Evolutionary conservation across 805 yeast species (phyloP).

Genomic region (Metschnikowia sp.): DNA sequence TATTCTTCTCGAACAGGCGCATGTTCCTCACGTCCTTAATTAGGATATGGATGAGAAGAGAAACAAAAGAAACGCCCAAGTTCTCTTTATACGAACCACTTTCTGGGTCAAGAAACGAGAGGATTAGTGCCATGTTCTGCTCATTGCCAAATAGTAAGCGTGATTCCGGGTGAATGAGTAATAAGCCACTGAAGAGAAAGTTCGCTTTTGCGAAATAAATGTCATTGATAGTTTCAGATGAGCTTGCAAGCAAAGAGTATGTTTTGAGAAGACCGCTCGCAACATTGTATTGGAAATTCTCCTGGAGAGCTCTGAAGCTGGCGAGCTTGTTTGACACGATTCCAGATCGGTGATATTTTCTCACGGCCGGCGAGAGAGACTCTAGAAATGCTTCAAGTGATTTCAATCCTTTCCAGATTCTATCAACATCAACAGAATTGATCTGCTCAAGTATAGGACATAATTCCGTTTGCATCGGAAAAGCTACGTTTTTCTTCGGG

Average conservation of each 20-base stretch:
- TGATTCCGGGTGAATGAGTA: conserved; percentile 56
- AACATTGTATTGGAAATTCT: conserved; percentile 51
- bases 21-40: conserved; percentile 56
- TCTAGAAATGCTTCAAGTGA: conserved; percentile 10
- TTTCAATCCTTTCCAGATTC: conserved; percentile 1
- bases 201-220: conserved; percentile 21
- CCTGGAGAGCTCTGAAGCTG: conserved; percentile 46
- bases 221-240: conserved; percentile 2
- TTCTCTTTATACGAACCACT: conserved; percentile 11
- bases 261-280: conserved; percentile 32
- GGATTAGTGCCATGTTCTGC: conserved; percentile 35
- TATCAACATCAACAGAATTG: conserved; percentile 1
- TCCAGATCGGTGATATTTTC: conserved; percentile 7
- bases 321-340: conserved; percentile 9
- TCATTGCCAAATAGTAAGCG: conserved; percentile 45
- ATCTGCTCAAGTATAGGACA: conserved; percentile 6
- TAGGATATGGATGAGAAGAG: conserved; percentile 55
- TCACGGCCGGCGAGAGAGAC: conserved; percentile 12
- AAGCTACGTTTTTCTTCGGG: too few species aligned
- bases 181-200: conserved; percentile 53
- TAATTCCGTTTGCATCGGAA: conserved; percentile 3
- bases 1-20: conserved; percentile 53
- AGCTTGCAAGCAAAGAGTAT: conserved; percentile 7
- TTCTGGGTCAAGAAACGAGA: conserved; percentile 22
- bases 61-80: conserved; percentile 38